A percentile compares a stretch with the other conserved stretches of the same genome.
These are phyloP conservation scores for Backusella macrospora DNA, from an alignment of 192 early-diverging fungal species.

Conservation along the genomic window DNA sequence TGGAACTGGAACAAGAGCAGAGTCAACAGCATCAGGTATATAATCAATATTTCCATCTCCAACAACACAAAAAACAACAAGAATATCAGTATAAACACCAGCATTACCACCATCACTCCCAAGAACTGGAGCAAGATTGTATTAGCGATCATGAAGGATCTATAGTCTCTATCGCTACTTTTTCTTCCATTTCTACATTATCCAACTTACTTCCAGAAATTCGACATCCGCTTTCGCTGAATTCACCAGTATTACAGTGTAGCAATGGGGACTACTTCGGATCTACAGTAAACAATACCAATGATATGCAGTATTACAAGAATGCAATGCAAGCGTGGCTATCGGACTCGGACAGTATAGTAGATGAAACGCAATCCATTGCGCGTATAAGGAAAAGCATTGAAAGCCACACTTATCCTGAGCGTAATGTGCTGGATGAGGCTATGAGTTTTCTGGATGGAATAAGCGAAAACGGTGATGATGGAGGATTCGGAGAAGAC, in stretches of 20 bases:
- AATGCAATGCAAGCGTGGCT: constrained; percentile 11
- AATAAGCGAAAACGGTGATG: not conserved
- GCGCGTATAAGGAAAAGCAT: not conserved
- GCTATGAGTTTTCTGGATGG: constrained; percentile 23
- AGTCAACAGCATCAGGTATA: not conserved
- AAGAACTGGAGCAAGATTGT: constrained; percentile 5
- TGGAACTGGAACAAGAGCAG: too few relatives aligned
- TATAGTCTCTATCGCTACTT: not conserved
- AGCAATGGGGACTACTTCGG: not conserved
- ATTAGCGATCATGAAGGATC: not conserved
- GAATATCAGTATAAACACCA: constrained; percentile 2
- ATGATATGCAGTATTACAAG: constrained; percentile 6
- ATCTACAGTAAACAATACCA: not conserved
- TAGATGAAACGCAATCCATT: not conserved
- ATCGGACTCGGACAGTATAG: not conserved
- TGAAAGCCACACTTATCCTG: not conserved
- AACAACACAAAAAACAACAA: not conserved
- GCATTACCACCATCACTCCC: not conserved
- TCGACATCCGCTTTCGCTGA: not conserved
- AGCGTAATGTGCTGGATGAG: constrained; percentile 22
- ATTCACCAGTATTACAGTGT: not conserved
- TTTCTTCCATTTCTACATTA: constrained; percentile 2
- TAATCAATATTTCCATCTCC: not conserved
- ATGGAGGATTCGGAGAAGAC: constrained; percentile 16
- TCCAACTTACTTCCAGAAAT: constrained; percentile 14